These are phyloP conservation scores for Aspergillus awamori DNA, from an alignment of 2,329 filamentous ascomycete genomes.

Conservation along the genomic window DNA sequence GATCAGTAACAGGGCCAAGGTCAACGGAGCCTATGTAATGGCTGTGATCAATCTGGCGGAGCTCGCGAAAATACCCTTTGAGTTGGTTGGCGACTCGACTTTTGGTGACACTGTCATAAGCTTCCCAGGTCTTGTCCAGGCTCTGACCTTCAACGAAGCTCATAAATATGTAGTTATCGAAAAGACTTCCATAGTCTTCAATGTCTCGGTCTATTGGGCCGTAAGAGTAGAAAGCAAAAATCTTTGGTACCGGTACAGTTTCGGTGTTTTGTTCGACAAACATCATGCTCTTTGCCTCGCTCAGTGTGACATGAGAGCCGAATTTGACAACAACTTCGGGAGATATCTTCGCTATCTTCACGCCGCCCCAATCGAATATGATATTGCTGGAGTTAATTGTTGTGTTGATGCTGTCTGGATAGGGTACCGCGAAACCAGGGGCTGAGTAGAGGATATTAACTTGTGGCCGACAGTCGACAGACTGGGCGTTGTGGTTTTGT, in stretches of 20 bases:
- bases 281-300: conserved; percentile 23
- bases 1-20: conserved; percentile 20
- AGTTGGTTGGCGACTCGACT: conserved; percentile 13
- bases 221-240: conserved; percentile 21
- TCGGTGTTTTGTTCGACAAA: conserved; percentile 21
- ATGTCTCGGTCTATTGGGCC: conserved; percentile 20
- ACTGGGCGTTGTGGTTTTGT: background rate
- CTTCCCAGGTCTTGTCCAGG: conserved; percentile 20
- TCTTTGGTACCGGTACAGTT: conserved; percentile 18
- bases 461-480: background rate
- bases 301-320: conserved; percentile 16
- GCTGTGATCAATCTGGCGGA: conserved; percentile 12
- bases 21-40: conserved; percentile 23
- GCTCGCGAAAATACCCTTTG: conserved; percentile 16
- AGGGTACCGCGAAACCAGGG: background rate
- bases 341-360: conserved; percentile 22
- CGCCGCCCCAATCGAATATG: conserved; percentile 16
- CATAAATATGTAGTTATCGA: conserved; percentile 28
- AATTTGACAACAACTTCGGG: background rate
- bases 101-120: conserved; percentile 12
- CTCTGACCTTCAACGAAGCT: conserved; percentile 18
- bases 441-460: background rate
- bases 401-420: background rate
- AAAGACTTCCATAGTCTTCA: conserved; percentile 19
- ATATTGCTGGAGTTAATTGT: background rate